Conservation (phyloP, 1,284 basidiomycete species). For the Melampsora larici-populina region DNA sequence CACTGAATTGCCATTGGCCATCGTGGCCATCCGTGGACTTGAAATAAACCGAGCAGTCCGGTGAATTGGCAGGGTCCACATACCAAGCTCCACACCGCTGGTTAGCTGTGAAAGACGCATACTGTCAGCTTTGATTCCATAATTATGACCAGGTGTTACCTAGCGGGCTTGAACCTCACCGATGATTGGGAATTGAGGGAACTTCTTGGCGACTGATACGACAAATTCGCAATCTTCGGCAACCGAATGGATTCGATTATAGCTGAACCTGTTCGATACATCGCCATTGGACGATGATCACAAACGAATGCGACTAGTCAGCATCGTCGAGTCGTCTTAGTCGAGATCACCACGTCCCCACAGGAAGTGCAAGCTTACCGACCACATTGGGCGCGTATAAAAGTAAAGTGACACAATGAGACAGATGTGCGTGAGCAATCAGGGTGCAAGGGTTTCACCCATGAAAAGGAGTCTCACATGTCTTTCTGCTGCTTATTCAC, state of each 20-base stretch:
- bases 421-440: no score
- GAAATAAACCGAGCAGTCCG: conserved; percentile 69
- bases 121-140: conserved; percentile 33
- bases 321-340: no score
- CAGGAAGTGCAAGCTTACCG: no score
- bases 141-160: not conserved
- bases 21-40: conserved; percentile 96
- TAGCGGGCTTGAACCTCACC: conserved; percentile 58
- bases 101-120: conserved; percentile 65
- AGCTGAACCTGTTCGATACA: conserved; percentile 60
- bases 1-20: conserved; percentile 54
- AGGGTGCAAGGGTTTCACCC: no score
- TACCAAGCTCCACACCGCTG: conserved; percentile 95
- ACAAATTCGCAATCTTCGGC: conserved; percentile 72
- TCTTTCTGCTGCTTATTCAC: conserved; percentile 28
- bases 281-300: not conserved
- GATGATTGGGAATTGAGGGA: conserved; percentile 63
- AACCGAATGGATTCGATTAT: conserved; percentile 81
- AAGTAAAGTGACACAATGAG: no score
- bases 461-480: conserved; percentile 11
- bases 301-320: not conserved
- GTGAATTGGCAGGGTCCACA: conserved; percentile 61
- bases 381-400: no score
- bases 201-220: conserved; percentile 61
- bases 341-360: no score